Conservation (phyloP, 2,329 filamentous ascomycete genomes). For the Calonectria henricotiae region DNA sequence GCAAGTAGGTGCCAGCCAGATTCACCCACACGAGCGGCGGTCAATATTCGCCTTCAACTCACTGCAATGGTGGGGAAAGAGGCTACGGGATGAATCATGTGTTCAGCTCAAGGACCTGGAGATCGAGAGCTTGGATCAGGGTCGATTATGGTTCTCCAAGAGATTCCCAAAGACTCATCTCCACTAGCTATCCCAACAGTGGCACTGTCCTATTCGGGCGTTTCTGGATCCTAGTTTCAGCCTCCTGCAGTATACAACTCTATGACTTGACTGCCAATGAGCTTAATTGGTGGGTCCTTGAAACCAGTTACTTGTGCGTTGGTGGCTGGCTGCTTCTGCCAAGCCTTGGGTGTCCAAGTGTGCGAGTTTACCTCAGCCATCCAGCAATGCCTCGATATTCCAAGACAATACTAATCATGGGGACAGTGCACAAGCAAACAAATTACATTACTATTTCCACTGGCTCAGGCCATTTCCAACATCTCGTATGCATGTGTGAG, state of each 20-base stretch:
- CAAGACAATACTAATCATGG: background rate
- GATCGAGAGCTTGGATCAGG: background rate
- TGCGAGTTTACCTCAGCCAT: background rate
- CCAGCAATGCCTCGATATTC: background rate
- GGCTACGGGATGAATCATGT: no score
- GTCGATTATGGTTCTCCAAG: background rate
- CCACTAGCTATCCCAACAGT: no score
- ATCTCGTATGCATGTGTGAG: constrained; percentile 22
- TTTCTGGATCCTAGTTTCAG: background rate
- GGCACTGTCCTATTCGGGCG: background rate
- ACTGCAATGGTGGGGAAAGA: background rate
- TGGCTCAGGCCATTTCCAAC: background rate
- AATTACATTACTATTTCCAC: background rate
- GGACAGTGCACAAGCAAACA: background rate
- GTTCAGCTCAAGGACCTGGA: background rate
- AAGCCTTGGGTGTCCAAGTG: background rate
- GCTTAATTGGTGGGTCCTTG: background rate
- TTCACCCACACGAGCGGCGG: background rate
- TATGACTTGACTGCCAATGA: background rate
- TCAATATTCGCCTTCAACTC: background rate
- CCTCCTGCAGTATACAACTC: background rate
- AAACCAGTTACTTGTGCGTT: background rate
- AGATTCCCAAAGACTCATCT: background rate
- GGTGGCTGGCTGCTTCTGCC: background rate
- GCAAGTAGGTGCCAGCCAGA: background rate